Evolutionary conservation across 208 protist genomes (phyloP).

Genomic region (Leishmania aethiopica): DNA sequence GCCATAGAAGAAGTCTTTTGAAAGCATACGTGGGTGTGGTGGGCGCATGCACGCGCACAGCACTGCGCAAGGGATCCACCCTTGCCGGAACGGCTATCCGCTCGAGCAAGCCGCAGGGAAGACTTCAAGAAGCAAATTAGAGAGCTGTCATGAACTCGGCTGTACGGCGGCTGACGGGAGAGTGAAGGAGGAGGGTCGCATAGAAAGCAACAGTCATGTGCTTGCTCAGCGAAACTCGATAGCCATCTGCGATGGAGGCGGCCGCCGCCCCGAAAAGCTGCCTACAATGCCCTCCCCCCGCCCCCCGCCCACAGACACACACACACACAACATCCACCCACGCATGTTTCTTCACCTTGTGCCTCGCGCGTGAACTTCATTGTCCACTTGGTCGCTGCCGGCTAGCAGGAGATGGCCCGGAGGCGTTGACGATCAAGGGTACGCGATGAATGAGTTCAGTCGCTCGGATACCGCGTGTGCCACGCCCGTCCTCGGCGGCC

Average conservation of each 20-base stretch:
- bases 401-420: background rate
- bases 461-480: slow-evolving; percentile 65
- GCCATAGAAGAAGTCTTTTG: background rate
- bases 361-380: background rate
- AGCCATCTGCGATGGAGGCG: background rate
- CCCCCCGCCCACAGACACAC: background rate
- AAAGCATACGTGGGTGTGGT: background rate
- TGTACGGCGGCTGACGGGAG: background rate
- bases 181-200: background rate
- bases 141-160: background rate
- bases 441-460: slow-evolving; percentile 64
- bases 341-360: background rate
- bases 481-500: slow-evolving; percentile 27
- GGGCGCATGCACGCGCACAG: background rate
- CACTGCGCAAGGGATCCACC: background rate
- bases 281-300: background rate
- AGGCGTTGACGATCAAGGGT: slow-evolving; percentile 54
- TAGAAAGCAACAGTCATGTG: background rate
- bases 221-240: background rate
- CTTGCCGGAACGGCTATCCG: background rate
- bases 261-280: background rate
- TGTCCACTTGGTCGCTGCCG: background rate
- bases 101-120: background rate
- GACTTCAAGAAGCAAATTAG: background rate
- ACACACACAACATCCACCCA: background rate